Evolutionary conservation across 306 rosid species (phyloP), one percentile per base, ranked within the genome.

Genomic region (Cicer judaicum): DNA sequence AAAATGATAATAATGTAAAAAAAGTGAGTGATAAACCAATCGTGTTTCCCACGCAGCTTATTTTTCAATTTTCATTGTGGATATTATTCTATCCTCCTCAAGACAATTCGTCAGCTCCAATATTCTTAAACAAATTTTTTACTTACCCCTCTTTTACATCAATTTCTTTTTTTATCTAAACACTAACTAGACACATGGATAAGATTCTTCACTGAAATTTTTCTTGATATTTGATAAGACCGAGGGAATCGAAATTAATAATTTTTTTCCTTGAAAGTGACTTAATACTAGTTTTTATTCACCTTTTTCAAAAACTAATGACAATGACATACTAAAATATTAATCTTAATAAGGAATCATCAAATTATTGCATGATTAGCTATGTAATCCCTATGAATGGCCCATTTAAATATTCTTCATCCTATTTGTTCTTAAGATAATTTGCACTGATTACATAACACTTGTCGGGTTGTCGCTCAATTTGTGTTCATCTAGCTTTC

Each of bases 191-290:
- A 18, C 65, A 60, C 65, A 60, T 60, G 65, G 65, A 60, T 12
- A 34, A 12, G 65, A 61, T 78, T 83, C 78, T 67, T 78, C 74
- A 78, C 83, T 77, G 73, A 78, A 74, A 68, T 70, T 78, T 76
- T 54, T 40, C 2, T 48, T 60, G 78, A 70, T 78, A 73, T 78
- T 78, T 83, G 78, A 78, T 68, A 56, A 63, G 63, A 54, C 15
- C 83, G 63, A 78, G 66, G 62, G 29, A 73, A 57, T 19, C 6
- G 36, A n/a, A 48, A 34, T 40, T 41, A 8, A 0, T 24, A 19
- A 2, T 54, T 34, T 60, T 73, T 16, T 73, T 67, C 66, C 11
- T 18, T 68, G 80, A 82, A 74, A 69, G 66, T 34, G 75, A 83
- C 71, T 24, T 73, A 24, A 24, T 73, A 73, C 68, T 36, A 59